Base-by-base conservation (phyloP, 768 basidiomycete genomes). In the Naganishia vaughanmartiniae region DNA sequence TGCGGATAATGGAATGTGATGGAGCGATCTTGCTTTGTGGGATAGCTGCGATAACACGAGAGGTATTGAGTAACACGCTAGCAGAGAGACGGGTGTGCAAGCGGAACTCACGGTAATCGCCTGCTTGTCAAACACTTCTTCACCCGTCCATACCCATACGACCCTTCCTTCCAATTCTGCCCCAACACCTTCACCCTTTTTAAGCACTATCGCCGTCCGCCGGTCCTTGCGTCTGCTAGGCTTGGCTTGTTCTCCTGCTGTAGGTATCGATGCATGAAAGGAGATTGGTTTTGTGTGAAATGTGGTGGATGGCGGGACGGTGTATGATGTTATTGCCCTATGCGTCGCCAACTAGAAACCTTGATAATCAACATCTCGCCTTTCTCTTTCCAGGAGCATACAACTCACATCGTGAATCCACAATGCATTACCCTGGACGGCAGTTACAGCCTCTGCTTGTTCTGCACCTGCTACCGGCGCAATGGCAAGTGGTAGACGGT, bases 371-470 rank as follows among this genome's bases (percentile, higher is more conserved):
- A 15, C 42, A 15, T 15, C 15, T 9, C 17, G 17, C 42, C 15
- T 5, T 12, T 36, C 12, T 4, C 12, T 4, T 12, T 36, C 12
- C 4, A 4, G 12, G 4, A 42, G 42, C 17, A 46, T 14, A 24
- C 30, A 4, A 73, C 80, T 75, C 74, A 81, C 80, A 70, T 81
- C 80, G 53, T 81, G 80, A 4, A 79, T 81, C 80, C 80, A 81
- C 14, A 81, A 69, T 6, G 79, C 80, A 72, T 78, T 79, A 4
- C 80, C 80, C 71, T 77, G 77, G 54, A 81, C 80, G 53, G 78
- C 79, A 36, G 77, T 75, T 1, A 81, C 79, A 12, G 76, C 76
- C 55, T 75, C 55, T 46, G 70, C 36, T 1, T 71, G 72, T 36
- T 75, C 70, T 21, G 74, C 70, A 11, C 74, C 75, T 17, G 56